Percentiles rank a stretch among this genome's conserved stretches.
These are phyloP conservation scores for Auriscalpium vulgare DNA, from an alignment of 768 basidiomycete species.

Conservation along the genomic window DNA sequence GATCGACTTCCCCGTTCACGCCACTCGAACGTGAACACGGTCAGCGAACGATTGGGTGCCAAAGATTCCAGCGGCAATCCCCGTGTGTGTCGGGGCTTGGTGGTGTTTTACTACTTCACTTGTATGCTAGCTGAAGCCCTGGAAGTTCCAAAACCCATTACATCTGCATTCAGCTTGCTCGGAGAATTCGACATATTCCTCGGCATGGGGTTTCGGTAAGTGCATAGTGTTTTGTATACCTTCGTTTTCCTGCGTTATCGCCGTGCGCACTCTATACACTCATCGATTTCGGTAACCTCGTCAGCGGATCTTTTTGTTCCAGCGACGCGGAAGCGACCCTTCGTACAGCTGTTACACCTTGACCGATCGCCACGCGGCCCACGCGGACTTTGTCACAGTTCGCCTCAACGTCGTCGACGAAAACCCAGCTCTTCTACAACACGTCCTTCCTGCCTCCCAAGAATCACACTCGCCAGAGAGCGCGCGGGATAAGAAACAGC, in stretches of 20 bases:
- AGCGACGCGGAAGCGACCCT: slow-evolving; percentile 44
- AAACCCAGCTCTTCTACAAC: slow-evolving; percentile 40
- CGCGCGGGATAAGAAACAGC: slow-evolving; percentile 58
- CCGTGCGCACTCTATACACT: slow-evolving; percentile 73
- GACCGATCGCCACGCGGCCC: slow-evolving; percentile 43
- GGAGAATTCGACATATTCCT: slow-evolving; percentile 79
- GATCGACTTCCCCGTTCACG: slow-evolving; percentile 62
- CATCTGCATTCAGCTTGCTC: slow-evolving; percentile 67
- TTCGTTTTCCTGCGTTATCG: not conserved
- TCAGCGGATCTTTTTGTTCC: slow-evolving; percentile 38
- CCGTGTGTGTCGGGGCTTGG: slow-evolving; percentile 62
- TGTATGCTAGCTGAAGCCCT: slow-evolving; percentile 6
- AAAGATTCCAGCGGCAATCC: slow-evolving; percentile 39
- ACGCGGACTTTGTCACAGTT: slow-evolving; percentile 55
- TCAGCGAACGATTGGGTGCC: slow-evolving; percentile 47
- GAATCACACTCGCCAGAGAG: slow-evolving; percentile 56
- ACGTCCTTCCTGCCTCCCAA: slow-evolving; percentile 52
- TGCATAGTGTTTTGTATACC: not conserved
- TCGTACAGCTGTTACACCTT: slow-evolving; percentile 61
- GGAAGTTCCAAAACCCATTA: slow-evolving; percentile 78
- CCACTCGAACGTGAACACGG: slow-evolving; percentile 64
- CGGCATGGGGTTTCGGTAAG: slow-evolving; percentile 74
- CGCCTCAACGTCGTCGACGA: slow-evolving; percentile 56
- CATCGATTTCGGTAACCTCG: slow-evolving; percentile 65
- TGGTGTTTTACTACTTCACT: slow-evolving; percentile 26